Percentiles rank a stretch among this genome's conserved stretches.
These are phyloP conservation scores for Alternaria dauci DNA, from an alignment of 2,329 filamentous ascomycete species.

Conservation along the genomic window DNA sequence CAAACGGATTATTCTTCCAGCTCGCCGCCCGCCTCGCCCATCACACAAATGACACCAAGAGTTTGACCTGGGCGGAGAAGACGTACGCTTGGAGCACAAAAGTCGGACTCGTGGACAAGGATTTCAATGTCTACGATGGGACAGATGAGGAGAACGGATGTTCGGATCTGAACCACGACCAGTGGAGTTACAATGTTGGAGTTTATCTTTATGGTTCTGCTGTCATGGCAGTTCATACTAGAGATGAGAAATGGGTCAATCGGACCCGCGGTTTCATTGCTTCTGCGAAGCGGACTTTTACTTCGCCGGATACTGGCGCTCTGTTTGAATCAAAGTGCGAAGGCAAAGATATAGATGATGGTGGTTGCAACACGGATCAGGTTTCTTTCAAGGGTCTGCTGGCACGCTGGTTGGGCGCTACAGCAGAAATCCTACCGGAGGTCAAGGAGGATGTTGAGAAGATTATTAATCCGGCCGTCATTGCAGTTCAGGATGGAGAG, in stretches of 20 bases:
- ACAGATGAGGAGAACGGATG: conserved; percentile 56
- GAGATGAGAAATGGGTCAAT: conserved; percentile 29
- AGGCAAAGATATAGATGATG: conserved; percentile 36
- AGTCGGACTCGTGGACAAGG: conserved; percentile 59
- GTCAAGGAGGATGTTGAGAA: conserved; percentile 20
- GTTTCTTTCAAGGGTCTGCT: conserved; percentile 68
- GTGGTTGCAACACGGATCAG: conserved; percentile 70
- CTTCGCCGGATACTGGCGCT: conserved; percentile 33
- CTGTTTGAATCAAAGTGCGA: conserved; percentile 71
- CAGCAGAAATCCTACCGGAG: conserved; percentile 31
- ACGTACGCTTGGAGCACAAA: conserved; percentile 64
- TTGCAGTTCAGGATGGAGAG: conserved; percentile 15
- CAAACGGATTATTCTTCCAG: conserved; percentile 82
- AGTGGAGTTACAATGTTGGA: conserved; percentile 61
- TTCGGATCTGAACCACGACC: conserved; percentile 47
- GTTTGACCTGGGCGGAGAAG: conserved; percentile 67
- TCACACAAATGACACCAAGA: conserved; percentile 64
- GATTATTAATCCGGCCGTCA: conserved; percentile 24
- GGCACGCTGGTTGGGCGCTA: conserved; percentile 40
- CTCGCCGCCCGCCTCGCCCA: conserved; percentile 76
- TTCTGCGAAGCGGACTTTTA: conserved; percentile 27
- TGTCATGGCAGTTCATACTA: conserved; percentile 34
- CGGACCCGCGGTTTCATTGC: conserved; percentile 49
- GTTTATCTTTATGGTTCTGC: conserved; percentile 62
- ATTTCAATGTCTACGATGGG: conserved; percentile 64